Percentiles rank a stretch among this genome's conserved stretches.
Conservation (phyloP, 2,329 filamentous ascomycete species). For the Pseudogymnoascus destructans region DNA sequence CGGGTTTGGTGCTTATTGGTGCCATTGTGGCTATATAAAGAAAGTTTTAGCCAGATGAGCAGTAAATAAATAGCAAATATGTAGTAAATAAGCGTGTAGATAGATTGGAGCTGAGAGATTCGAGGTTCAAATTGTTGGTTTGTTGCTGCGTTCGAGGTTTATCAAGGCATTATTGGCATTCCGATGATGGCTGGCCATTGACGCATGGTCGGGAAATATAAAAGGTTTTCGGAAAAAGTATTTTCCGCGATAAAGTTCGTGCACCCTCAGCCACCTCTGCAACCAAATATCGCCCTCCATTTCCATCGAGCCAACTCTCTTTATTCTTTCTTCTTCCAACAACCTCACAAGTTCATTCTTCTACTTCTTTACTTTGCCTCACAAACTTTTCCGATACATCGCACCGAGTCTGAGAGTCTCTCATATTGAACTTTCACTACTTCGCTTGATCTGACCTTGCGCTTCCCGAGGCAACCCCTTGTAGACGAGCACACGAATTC, state of each 20-base stretch:
- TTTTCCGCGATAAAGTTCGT: neutral
- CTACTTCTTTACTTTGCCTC: neutral
- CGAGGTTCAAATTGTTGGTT: neutral
- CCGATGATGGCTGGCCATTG: neutral
- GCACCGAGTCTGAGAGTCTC: neutral
- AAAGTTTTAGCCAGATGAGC: neutral
- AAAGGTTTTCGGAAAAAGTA: neutral
- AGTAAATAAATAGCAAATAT: neutral
- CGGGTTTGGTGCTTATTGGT: conserved; percentile 11
- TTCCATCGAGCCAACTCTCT: neutral
- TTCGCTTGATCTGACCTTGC: neutral
- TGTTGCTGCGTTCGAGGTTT: neutral
- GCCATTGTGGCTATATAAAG: neutral
- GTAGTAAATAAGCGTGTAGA: neutral
- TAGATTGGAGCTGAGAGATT: neutral
- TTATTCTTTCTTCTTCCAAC: neutral
- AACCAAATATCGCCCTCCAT: neutral
- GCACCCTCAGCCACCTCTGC: neutral
- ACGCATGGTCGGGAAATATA: neutral
- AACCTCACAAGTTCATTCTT: neutral
- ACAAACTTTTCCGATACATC: neutral
- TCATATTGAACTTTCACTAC: neutral
- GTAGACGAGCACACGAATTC: neutral
- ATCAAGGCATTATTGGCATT: neutral
- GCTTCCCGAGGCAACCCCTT: neutral